A percentile compares a stretch with the other conserved stretches of the same genome.
These are phyloP conservation scores for Phytophthora litchii DNA, from an alignment of 352 stramenopile species.

Conservation along the genomic window DNA sequence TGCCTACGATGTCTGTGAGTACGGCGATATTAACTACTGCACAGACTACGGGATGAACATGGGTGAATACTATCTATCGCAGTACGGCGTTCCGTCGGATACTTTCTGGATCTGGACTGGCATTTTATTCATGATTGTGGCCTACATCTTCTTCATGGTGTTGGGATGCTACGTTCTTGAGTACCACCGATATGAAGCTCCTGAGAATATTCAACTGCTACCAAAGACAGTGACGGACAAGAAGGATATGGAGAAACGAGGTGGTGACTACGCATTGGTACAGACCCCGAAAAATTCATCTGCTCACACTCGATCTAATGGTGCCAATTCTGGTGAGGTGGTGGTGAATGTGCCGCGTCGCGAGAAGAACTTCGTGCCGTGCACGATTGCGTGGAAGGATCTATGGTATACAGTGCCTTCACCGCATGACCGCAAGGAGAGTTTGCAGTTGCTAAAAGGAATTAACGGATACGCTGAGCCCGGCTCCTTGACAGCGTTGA, in stretches of 20 bases:
- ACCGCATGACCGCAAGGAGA: constrained; percentile 32
- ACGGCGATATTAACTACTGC: constrained; percentile 35
- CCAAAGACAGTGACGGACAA: not conserved
- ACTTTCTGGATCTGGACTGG: constrained; percentile 35
- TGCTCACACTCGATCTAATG: too few species aligned
- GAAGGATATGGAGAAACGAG: constrained; percentile 12
- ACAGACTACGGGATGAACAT: constrained; percentile 27
- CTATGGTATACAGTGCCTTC: constrained; percentile 41
- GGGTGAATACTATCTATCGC: constrained; percentile 35
- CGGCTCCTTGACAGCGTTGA: constrained; percentile 84
- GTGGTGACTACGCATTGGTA: constrained; percentile 4
- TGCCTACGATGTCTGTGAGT: constrained; percentile 25
- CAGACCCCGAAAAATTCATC: constrained; percentile 18
- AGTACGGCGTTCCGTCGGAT: constrained; percentile 31
- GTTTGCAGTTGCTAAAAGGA: constrained; percentile 61
- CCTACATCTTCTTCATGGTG: constrained; percentile 37
- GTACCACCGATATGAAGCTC: constrained; percentile 36
- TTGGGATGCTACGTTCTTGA: constrained; percentile 38
- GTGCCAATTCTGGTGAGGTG: constrained; percentile 1
- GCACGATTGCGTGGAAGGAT: constrained; percentile 39
- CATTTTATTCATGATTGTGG: constrained; percentile 33
- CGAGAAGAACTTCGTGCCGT: constrained; percentile 32
- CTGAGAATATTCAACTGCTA: constrained; percentile 15
- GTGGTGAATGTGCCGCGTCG: constrained; percentile 9
- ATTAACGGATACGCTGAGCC: constrained; percentile 70